Evolutionary conservation across 129 eudicot genomes (phyloP).

Genomic region (Pseudognaphalium luteoalbum): DNA sequence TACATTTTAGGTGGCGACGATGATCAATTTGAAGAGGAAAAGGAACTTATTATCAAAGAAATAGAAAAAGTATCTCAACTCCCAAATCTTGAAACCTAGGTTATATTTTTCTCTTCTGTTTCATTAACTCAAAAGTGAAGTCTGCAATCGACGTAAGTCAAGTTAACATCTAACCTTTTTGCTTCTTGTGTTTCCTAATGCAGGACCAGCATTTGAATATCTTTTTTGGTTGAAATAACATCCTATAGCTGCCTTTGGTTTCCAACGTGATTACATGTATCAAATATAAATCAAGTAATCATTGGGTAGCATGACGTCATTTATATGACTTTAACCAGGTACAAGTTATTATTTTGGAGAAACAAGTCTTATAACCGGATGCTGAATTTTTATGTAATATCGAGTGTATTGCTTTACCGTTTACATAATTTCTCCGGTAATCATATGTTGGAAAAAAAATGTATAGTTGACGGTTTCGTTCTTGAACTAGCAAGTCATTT

Average conservation of each 20-base stretch:
- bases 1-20: constrained; percentile 73
- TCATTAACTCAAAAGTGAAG: neutral
- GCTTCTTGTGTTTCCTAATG: constrained; percentile 22
- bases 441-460: neutral
- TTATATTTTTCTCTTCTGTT: constrained; percentile 18
- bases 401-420: constrained; percentile 20
- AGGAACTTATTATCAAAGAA: constrained; percentile 89
- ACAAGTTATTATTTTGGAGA: constrained; percentile 25
- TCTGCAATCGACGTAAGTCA: neutral
- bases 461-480: neutral
- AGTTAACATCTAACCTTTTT: neutral
- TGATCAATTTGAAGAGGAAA: constrained; percentile 96
- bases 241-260: constrained; percentile 24
- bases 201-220: constrained; percentile 32
- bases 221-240: constrained; percentile 27
- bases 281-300: constrained; percentile 28
- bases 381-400: constrained; percentile 24
- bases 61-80: constrained; percentile 80
- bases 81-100: constrained; percentile 59
- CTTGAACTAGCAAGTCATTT: neutral
- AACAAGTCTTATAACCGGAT: constrained; percentile 18
- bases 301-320: constrained; percentile 12
- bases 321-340: constrained; percentile 14
- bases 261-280: constrained; percentile 30
- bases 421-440: neutral